Evolutionary conservation across 352 stramenopile genomes (phyloP).

Genomic region (Elongisporangium senticosum): DNA sequence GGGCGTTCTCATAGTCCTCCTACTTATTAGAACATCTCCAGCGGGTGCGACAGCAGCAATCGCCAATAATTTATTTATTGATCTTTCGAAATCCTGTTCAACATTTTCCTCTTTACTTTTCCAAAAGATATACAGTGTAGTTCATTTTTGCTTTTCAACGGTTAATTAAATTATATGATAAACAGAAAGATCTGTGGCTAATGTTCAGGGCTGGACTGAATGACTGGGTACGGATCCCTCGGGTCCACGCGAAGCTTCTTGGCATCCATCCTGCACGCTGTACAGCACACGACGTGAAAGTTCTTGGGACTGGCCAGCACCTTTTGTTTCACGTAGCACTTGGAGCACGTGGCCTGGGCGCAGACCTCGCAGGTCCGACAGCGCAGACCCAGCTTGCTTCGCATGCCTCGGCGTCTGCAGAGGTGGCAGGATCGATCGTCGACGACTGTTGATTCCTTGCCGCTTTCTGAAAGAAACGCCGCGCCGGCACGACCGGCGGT

Average conservation of each 20-base stretch:
- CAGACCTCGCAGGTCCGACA: slow-evolving; percentile 37
- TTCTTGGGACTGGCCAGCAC: slow-evolving; percentile 30
- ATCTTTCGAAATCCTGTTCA: neutral
- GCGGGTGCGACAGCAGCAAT: neutral
- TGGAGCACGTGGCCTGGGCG: slow-evolving; percentile 27
- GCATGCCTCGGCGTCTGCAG: slow-evolving; percentile 13
- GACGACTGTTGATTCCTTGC: slow-evolving; percentile 1
- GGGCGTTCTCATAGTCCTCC: neutral
- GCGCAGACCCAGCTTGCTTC: slow-evolving; percentile 19
- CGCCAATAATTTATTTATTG: neutral
- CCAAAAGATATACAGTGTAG: neutral
- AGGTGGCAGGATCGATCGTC: neutral
- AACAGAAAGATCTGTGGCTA: neutral
- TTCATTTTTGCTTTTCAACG: neutral
- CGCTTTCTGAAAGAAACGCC: slow-evolving; percentile 3
- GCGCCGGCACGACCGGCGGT: neutral
- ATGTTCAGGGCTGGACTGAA: neutral
- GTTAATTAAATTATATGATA: neutral
- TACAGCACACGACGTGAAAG: slow-evolving; percentile 42
- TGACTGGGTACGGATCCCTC: slow-evolving; percentile 37
- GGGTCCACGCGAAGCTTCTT: slow-evolving; percentile 33
- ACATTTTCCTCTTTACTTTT: neutral
- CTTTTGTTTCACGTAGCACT: slow-evolving; percentile 41
- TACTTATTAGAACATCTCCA: neutral
- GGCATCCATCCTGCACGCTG: slow-evolving; percentile 34